phyloP scores from a whole-genome alignment of 805 yeast genomes.

The Scheffersomyces lignosus region DNA sequence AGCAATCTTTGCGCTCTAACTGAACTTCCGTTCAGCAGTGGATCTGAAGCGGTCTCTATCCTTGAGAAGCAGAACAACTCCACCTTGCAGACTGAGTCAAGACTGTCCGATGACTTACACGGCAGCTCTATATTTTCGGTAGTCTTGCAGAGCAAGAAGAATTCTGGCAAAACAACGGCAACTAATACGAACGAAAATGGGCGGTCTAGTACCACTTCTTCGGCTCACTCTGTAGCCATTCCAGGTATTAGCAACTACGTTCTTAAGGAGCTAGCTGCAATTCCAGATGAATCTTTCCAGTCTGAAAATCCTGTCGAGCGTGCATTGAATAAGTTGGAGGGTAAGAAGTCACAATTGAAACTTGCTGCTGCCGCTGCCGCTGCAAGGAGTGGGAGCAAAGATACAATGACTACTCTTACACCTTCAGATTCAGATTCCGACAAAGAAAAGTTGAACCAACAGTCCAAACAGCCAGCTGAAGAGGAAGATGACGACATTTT shows the following conservation, averaged over 20 bases:
- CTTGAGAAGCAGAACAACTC: constrained; percentile 7
- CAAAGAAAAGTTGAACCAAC: neutral
- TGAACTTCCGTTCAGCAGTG: constrained; percentile 36
- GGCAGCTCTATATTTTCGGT: constrained; percentile 38
- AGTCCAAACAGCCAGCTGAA: neutral
- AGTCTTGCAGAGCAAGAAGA: constrained; percentile 20
- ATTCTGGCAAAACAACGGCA: constrained; percentile 9
- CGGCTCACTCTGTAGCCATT: constrained; percentile 45
- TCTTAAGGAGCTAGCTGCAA: constrained; percentile 65
- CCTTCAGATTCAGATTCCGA: neutral
- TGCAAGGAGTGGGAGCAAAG: too few relatives aligned
- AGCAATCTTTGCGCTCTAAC: constrained; percentile 41
- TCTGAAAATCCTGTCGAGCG: constrained; percentile 70
- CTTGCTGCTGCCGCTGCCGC: too few relatives aligned
- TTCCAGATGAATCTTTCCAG: constrained; percentile 73
- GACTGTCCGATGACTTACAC: constrained; percentile 26
- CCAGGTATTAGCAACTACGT: constrained; percentile 49
- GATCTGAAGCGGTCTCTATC: constrained; percentile 4
- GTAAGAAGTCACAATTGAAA: constrained; percentile 36
- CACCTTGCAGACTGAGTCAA: constrained; percentile 15
- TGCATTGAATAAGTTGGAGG: constrained; percentile 80
- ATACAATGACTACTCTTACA: too few relatives aligned
- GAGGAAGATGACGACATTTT: constrained; percentile 7
- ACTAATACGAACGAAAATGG: constrained; percentile 3
- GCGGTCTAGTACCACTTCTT: constrained; percentile 9